Percentiles rank a stretch among this genome's conserved stretches.
phyloP scores from a whole-genome alignment of 306 rosid genomes.

The Corylus americana region DNA sequence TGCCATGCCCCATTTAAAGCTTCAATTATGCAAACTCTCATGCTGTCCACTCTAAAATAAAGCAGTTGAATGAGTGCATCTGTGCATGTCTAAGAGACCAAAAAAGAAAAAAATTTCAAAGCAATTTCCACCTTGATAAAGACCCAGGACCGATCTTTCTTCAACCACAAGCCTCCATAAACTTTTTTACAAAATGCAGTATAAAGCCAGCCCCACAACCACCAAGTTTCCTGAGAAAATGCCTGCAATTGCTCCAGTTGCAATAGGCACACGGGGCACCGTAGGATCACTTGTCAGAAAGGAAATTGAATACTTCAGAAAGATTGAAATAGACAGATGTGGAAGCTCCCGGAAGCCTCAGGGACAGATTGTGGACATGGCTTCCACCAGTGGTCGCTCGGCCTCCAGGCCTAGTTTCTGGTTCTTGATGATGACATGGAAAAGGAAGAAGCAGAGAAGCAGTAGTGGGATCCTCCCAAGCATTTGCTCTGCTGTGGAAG shows the following conservation, averaged over 20 bases:
- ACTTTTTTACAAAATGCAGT: slow-evolving; percentile 32
- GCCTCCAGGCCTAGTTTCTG: slow-evolving; percentile 50
- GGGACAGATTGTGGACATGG: slow-evolving; percentile 32
- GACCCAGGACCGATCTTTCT: slow-evolving; percentile 41
- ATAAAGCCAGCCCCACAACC: slow-evolving; percentile 36
- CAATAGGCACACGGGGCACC: slow-evolving; percentile 83
- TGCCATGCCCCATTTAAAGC: slow-evolving; percentile 34
- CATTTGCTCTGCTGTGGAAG: slow-evolving; percentile 52
- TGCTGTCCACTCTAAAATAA: slow-evolving; percentile 37
- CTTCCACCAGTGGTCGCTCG: slow-evolving; percentile 30
- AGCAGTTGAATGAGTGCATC: slow-evolving; percentile 33
- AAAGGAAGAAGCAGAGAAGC: slow-evolving; percentile 56
- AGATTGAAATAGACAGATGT: slow-evolving; percentile 55
- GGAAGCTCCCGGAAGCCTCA: slow-evolving; percentile 41
- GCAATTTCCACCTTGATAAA: slow-evolving; percentile 32
- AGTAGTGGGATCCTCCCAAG: slow-evolving; percentile 42
- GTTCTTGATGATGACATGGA: slow-evolving; percentile 58
- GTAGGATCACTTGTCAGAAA: slow-evolving; percentile 72
- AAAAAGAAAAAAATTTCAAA: slow-evolving; percentile 41
- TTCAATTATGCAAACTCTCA: slow-evolving; percentile 51
- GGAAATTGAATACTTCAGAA: slow-evolving; percentile 76
- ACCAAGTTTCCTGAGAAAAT: slow-evolving; percentile 45
- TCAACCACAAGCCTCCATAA: slow-evolving; percentile 44
- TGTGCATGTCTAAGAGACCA: slow-evolving; percentile 23
- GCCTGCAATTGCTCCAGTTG: slow-evolving; percentile 63